These are phyloP conservation scores for Coemansia sp. DNA, from an alignment of 192 early-diverging fungal species.

Conservation along the genomic window DNA sequence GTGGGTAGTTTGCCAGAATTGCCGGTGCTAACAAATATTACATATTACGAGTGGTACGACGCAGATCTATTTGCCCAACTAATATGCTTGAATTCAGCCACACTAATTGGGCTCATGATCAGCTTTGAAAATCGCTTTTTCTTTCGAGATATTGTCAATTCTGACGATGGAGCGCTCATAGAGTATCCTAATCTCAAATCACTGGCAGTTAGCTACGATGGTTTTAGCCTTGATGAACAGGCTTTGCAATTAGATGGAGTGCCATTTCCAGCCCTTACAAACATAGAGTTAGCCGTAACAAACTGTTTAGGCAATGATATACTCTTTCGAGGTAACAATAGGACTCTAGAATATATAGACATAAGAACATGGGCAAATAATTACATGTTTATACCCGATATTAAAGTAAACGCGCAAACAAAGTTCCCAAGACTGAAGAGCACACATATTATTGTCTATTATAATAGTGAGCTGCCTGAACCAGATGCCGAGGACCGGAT, in stretches of 20 bases:
- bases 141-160: not conserved
- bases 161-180: not conserved
- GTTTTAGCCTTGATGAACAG: not conserved
- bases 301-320: not conserved
- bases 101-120: not conserved
- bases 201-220: not conserved
- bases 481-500: not conserved
- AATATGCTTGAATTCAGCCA: not conserved
- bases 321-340: not conserved
- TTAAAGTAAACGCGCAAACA: not conserved
- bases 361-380: not conserved
- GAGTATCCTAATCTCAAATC: not conserved
- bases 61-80: not conserved
- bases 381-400: not conserved
- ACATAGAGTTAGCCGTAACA: not conserved
- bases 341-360: not conserved
- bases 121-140: not conserved
- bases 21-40: not conserved
- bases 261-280: not conserved
- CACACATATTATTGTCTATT: not conserved
- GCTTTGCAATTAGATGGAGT: not conserved
- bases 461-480: not conserved
- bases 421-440: not conserved
- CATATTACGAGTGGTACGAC: not conserved
- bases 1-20: not conserved